Conservation (phyloP, 2,329 filamentous ascomycete genomes). For the Clarireedia paspali region DNA sequence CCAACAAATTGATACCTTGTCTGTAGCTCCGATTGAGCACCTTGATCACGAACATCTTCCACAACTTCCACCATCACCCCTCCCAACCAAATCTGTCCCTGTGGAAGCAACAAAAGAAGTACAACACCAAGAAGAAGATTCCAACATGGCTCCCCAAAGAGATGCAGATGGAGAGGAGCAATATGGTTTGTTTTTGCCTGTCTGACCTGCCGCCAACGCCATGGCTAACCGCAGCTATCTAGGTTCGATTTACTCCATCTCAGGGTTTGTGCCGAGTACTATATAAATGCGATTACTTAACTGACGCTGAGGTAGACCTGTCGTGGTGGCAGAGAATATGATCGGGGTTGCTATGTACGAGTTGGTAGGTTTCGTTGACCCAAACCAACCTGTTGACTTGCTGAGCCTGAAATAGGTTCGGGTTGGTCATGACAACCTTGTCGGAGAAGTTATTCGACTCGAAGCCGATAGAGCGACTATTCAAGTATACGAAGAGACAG, state of each 20-base stretch:
- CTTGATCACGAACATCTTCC: constrained; percentile 31
- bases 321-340: constrained; percentile 97
- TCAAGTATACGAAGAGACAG: constrained; percentile 98
- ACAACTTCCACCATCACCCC: constrained; percentile 35
- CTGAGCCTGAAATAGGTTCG: constrained; percentile 55
- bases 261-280: constrained; percentile 39
- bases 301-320: constrained; percentile 53
- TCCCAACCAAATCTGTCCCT: constrained; percentile 14
- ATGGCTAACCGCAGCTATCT: constrained; percentile 20
- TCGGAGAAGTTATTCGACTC: constrained; percentile 97
- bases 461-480: constrained; percentile 92
- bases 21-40: constrained; percentile 21
- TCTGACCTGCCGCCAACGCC: constrained; percentile 3
- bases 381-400: not conserved
- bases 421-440: constrained; percentile 85
- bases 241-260: constrained; percentile 65
- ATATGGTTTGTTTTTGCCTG: constrained; percentile 39
- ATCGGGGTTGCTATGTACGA: constrained; percentile 99
- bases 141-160: constrained; percentile 34
- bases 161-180: constrained; percentile 42
- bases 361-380: constrained; percentile 43
- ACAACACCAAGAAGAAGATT: constrained; percentile 15
- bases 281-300: not conserved
- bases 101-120: constrained; percentile 3
- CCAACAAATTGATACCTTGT: constrained; percentile 38